phyloP scores from a whole-genome alignment of 1,284 basidiomycete genomes.

The Ustilago bromivora region DNA sequence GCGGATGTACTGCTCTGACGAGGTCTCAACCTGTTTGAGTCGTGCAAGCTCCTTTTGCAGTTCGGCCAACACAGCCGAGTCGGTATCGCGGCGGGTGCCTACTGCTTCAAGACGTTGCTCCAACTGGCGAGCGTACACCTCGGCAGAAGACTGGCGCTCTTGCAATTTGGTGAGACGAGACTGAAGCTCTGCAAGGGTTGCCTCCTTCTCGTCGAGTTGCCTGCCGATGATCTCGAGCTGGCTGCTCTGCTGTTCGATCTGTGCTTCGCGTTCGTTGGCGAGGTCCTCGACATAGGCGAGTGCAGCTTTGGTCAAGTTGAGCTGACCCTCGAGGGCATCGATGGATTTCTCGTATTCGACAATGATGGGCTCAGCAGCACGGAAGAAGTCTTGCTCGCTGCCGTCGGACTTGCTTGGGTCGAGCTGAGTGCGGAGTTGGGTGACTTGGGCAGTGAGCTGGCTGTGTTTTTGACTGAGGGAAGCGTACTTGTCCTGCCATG shows the following conservation, averaged over 20 bases:
- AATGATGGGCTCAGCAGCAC: constrained; percentile 96
- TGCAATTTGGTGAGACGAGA: constrained; percentile 82
- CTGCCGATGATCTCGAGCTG: constrained; percentile 73
- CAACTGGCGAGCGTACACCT: constrained; percentile 91
- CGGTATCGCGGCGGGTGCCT: constrained; percentile 81
- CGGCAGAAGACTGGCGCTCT: constrained; percentile 89
- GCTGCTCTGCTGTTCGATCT: constrained; percentile 75
- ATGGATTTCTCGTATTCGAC: constrained; percentile 97
- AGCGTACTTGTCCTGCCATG: constrained; percentile 84
- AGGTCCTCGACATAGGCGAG: constrained; percentile 89
- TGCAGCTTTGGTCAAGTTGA: constrained; percentile 88
- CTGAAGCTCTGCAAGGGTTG: constrained; percentile 83
- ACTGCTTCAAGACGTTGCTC: constrained; percentile 88
- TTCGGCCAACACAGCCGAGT: constrained; percentile 81
- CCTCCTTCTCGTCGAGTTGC: constrained; percentile 82
- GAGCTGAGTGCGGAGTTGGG: constrained; percentile 70
- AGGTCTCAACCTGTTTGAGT: constrained; percentile 80
- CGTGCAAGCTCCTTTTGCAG: constrained; percentile 84
- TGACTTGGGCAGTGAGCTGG: constrained; percentile 87
- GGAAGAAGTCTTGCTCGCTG: constrained; percentile 84
- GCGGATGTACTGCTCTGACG: constrained; percentile 83
- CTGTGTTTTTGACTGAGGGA: constrained; percentile 84
- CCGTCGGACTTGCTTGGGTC: constrained; percentile 56
- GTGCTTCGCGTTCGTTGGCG: constrained; percentile 87
- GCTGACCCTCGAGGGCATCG: constrained; percentile 91